Evolutionary conservation across 768 basidiomycete genomes (phyloP).

Genomic region (Rhizopogon vulgaris): DNA sequence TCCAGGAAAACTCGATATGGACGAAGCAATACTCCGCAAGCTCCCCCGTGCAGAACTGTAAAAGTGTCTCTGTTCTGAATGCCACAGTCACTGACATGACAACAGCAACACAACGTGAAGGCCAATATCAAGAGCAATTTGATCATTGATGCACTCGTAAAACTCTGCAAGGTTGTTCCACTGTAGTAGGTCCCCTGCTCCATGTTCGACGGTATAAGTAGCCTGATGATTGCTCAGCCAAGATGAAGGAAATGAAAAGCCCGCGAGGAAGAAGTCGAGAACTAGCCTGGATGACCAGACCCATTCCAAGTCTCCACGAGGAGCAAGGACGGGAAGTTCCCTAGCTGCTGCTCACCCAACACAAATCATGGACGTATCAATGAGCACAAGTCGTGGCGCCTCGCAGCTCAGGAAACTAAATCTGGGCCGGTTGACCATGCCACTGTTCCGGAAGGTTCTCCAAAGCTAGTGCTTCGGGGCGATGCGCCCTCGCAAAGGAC

Average conservation of each 20-base stretch:
- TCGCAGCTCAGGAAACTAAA: conserved; percentile 1
- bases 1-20: background rate
- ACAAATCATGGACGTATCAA: conserved; percentile 10
- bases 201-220: background rate
- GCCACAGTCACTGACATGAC: background rate
- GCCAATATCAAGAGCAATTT: conserved; percentile 20
- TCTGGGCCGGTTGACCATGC: background rate
- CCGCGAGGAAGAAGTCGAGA: background rate
- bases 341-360: background rate
- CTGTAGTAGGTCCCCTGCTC: conserved; percentile 5
- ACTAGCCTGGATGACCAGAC: background rate
- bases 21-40: conserved; percentile 14
- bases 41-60: conserved; percentile 20
- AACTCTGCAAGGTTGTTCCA: background rate
- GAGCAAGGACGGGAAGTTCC: background rate
- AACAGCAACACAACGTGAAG: conserved; percentile 16
- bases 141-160: conserved; percentile 16
- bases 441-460: background rate
- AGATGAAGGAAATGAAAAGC: conserved; percentile 8
- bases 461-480: background rate
- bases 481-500: too few species aligned
- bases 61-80: conserved; percentile 4
- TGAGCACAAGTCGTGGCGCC: conserved; percentile 19
- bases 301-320: background rate
- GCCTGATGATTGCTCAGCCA: conserved; percentile 6